phyloP scores from a whole-genome alignment of 352 stramenopile species.

The Globisporangium cederbergense region DNA sequence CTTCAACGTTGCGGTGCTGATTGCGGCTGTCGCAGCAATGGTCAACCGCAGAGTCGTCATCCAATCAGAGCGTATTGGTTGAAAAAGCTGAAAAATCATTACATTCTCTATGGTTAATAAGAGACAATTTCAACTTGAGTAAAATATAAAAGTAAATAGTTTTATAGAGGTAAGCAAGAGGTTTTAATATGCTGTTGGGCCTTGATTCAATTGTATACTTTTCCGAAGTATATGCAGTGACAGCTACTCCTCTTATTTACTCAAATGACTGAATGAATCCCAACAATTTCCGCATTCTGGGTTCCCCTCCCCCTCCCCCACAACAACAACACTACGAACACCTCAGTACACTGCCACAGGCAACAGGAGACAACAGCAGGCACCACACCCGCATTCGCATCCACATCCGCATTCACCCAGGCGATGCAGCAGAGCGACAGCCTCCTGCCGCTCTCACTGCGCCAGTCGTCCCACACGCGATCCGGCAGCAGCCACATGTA shows the following conservation, averaged over 20 bases:
- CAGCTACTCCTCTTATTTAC: too few relatives aligned
- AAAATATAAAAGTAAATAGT: too few relatives aligned
- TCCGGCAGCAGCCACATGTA: conserved; percentile 7
- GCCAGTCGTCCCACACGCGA: not conserved
- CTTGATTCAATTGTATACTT: too few relatives aligned
- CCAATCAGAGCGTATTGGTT: not conserved
- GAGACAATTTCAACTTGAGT: too few relatives aligned
- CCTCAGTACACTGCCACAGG: too few relatives aligned
- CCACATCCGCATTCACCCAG: not conserved
- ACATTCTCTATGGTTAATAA: not conserved
- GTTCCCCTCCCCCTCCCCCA: not conserved
- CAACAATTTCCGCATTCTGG: not conserved
- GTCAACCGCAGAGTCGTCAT: not conserved
- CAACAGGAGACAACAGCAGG: too few relatives aligned
- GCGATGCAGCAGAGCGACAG: conserved; percentile 9
- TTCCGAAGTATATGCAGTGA: too few relatives aligned
- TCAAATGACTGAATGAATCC: not conserved
- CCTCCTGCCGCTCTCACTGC: conserved; percentile 10
- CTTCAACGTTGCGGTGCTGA: not conserved
- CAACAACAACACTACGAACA: too few relatives aligned
- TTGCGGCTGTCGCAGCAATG: not conserved
- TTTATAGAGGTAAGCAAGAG: too few relatives aligned
- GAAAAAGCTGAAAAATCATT: not conserved
- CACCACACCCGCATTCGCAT: not conserved
- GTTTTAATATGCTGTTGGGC: too few relatives aligned